A percentile compares a stretch with the other conserved stretches of the same genome.
These are phyloP conservation scores for Kodamaea nitidulidarum DNA, from an alignment of 805 yeast genomes.

Conservation along the genomic window DNA sequence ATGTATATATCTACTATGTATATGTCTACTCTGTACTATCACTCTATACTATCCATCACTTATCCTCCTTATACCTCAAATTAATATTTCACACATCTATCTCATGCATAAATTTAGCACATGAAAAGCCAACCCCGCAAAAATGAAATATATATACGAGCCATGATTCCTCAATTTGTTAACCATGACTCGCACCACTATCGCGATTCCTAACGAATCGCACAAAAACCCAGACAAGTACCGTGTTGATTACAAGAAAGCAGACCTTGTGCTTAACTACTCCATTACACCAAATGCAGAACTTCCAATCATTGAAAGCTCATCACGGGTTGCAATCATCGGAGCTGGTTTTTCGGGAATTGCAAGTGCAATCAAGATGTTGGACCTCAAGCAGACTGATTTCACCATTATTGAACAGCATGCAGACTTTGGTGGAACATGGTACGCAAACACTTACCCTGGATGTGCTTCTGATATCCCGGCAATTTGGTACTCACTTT, in stretches of 20 bases:
- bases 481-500: constrained; percentile 38
- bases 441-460: constrained; percentile 45
- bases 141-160: no score
- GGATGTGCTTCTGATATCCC: constrained; percentile 45
- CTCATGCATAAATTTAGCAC: no score
- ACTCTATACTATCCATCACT: no score
- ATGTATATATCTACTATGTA: no score
- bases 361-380: constrained; percentile 26
- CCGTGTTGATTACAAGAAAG: constrained; percentile 27
- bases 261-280: constrained; percentile 20
- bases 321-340: constrained; percentile 31
- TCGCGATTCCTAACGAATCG: constrained; percentile 19
- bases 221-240: constrained; percentile 29
- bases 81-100: no score
- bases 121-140: no score
- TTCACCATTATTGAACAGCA: constrained; percentile 37
- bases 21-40: no score
- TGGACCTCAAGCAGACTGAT: constrained; percentile 25
- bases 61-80: no score
- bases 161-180: background rate
- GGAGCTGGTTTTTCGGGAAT: constrained; percentile 43
- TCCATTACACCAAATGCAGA: constrained; percentile 15
- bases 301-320: constrained; percentile 20
- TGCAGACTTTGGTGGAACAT: constrained; percentile 39
- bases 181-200: constrained; percentile 3